A percentile compares a stretch with the other conserved stretches of the same genome.
Evolutionary conservation across 768 basidiomycete genomes (phyloP).

Genomic region (Suillus ampliporus): DNA sequence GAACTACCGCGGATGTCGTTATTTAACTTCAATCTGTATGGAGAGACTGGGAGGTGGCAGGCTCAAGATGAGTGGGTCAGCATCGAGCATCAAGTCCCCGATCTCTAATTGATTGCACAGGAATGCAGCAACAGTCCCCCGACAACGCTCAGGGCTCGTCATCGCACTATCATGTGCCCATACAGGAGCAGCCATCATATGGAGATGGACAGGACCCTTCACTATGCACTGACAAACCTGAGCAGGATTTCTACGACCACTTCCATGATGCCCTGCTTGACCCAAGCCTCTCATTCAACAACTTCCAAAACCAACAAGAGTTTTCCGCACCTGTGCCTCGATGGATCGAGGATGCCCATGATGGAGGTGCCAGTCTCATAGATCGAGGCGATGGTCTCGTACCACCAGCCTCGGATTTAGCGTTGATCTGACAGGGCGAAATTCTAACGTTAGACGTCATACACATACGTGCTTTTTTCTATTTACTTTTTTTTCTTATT

Average conservation of each 20-base stretch:
- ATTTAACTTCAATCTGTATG: neutral
- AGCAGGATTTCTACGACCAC: neutral
- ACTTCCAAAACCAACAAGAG: no score
- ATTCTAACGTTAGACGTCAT: neutral
- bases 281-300: no score
- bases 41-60: no score
- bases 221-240: neutral
- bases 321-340: neutral
- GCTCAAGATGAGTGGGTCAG: no score
- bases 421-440: neutral
- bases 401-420: neutral
- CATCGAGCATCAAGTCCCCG: no score
- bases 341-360: neutral
- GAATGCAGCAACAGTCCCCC: no score
- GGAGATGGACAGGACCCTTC: neutral
- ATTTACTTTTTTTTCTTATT: neutral
- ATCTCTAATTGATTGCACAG: no score
- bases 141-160: no score
- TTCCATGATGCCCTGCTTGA: neutral
- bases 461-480: no score
- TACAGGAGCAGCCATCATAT: neutral
- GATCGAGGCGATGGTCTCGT: neutral
- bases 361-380: neutral
- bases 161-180: no score
- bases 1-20: neutral